These are phyloP conservation scores for Pterocarpus santalinus DNA, from an alignment of 306 rosid genomes.

Conservation along the genomic window DNA sequence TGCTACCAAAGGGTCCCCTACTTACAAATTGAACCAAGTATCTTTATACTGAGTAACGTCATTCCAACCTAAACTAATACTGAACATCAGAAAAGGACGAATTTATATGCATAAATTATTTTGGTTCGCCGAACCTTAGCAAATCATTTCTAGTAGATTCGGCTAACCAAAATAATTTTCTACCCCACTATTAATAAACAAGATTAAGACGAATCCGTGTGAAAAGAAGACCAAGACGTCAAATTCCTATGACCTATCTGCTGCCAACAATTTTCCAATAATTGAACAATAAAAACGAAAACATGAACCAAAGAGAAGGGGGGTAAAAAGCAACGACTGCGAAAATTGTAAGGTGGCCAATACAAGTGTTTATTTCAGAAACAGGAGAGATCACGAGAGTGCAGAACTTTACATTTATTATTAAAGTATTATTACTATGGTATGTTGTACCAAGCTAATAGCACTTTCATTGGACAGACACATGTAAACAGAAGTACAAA, in stretches of 20 bases:
- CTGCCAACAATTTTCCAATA: conserved; percentile 15
- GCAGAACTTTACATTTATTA: not conserved
- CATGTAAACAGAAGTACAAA: not conserved
- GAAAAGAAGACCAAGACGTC: not conserved
- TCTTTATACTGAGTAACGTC: conserved; percentile 4
- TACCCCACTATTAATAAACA: not conserved
- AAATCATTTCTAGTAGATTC: not conserved
- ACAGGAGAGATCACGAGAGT: not conserved
- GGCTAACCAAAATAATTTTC: conserved; percentile 3
- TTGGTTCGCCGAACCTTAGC: conserved; percentile 14
- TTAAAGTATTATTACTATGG: not conserved
- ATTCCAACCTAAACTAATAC: not conserved
- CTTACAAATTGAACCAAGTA: conserved; percentile 25
- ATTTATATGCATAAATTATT: not conserved
- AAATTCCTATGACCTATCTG: not conserved
- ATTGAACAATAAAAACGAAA: not conserved
- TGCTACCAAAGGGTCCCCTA: conserved; percentile 20
- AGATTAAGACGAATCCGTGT: conserved; percentile 4
- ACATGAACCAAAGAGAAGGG: not conserved
- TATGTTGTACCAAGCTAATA: not conserved
- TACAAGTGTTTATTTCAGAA: not conserved
- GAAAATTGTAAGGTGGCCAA: not conserved
- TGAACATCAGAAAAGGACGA: conserved; percentile 31
- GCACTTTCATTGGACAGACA: conserved; percentile 26
- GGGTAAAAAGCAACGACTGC: not conserved